Evolutionary conservation across 306 rosid species (phyloP).

Genomic region (Astragalus membranaceus): DNA sequence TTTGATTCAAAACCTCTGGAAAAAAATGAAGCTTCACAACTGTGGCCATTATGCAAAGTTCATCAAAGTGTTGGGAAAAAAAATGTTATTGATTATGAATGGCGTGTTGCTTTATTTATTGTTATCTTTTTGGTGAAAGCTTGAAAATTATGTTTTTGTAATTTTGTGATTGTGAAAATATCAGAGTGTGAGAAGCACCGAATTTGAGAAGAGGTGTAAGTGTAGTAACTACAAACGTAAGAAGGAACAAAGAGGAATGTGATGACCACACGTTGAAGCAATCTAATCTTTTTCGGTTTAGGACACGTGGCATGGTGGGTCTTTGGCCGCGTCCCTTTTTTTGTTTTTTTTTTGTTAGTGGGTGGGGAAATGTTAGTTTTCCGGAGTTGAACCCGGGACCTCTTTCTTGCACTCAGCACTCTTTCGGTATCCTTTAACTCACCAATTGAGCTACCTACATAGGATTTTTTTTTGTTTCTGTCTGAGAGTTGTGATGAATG

Average conservation of each 20-base stretch:
- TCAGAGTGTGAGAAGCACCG: constrained; percentile 16
- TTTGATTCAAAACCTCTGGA: constrained; percentile 42
- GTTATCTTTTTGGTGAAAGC: constrained; percentile 1
- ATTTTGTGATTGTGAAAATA: constrained; percentile 23
- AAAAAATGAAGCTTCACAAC: constrained; percentile 44
- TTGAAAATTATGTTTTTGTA: constrained; percentile 8
- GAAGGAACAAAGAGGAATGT: constrained; percentile 39
- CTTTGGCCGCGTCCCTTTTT: constrained; percentile 22
- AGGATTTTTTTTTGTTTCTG: not conserved
- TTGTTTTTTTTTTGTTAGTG: too few relatives aligned
- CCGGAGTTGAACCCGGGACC: too few relatives aligned
- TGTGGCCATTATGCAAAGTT: constrained; percentile 36
- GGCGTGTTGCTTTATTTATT: constrained; percentile 12
- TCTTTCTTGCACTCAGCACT: too few relatives aligned
- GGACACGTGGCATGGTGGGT: constrained; percentile 56
- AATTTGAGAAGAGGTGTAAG: not conserved
- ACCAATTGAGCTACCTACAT: too few relatives aligned
- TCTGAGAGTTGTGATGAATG: not conserved
- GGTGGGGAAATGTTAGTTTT: too few relatives aligned
- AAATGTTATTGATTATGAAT: not conserved
- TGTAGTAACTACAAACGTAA: not conserved
- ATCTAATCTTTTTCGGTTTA: constrained; percentile 36
- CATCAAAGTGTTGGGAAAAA: not conserved
- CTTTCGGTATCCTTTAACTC: too few relatives aligned
- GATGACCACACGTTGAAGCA: constrained; percentile 91